Conservation (phyloP, 1,139 yeast species). For the Meyerozyma guilliermondii region DNA sequence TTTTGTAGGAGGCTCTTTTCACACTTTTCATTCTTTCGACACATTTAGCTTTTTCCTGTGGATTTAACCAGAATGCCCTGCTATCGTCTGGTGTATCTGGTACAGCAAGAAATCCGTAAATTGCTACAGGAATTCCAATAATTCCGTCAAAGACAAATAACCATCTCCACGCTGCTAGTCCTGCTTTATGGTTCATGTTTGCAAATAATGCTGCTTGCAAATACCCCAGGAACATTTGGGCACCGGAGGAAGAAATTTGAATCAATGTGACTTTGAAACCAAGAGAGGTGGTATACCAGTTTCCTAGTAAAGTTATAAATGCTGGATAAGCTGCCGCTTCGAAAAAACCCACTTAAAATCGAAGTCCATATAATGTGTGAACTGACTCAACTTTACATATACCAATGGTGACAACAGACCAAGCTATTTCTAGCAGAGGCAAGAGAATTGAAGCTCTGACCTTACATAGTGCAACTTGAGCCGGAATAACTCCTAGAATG, state of each 20-base stretch:
- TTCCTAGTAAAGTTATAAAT: not conserved
- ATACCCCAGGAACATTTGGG: too few species aligned
- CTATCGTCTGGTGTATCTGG: not conserved
- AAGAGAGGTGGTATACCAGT: not conserved
- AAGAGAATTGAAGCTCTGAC: not conserved
- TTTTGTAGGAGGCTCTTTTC: too few species aligned
- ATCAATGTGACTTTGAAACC: too few species aligned
- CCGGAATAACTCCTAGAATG: too few species aligned
- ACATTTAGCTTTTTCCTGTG: too few species aligned
- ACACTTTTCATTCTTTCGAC: too few species aligned
- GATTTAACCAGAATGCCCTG: too few species aligned
- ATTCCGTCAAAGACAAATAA: not conserved
- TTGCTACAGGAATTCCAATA: not conserved
- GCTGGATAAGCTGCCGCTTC: not conserved
- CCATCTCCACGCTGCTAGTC: not conserved
- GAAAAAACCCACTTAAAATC: not conserved
- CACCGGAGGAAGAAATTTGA: too few species aligned
- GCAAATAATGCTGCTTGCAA: not conserved
- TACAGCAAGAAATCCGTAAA: not conserved
- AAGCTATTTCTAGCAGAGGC: not conserved
- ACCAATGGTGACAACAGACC: not conserved
- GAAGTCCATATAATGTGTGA: not conserved
- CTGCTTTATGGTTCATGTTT: not conserved
- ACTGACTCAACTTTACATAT: not conserved
- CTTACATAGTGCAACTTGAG: too few species aligned